Evolutionary conservation across 345 rosid species (phyloP).

Genomic region (Iberis pinnata): DNA sequence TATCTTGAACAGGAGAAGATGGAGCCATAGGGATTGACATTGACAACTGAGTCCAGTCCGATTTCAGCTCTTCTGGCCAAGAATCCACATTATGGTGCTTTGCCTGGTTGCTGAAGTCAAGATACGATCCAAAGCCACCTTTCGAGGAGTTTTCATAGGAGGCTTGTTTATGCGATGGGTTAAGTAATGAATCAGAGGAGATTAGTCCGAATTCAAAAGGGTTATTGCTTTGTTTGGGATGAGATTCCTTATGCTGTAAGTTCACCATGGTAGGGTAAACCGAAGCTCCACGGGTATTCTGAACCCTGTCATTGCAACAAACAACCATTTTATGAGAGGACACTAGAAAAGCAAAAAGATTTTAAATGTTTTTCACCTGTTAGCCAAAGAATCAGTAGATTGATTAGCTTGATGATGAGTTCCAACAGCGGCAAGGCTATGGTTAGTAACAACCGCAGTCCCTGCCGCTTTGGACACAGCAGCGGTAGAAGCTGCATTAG

Average conservation of each 20-base stretch:
- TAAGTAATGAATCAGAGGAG: constrained; percentile 42
- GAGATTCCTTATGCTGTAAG: constrained; percentile 33
- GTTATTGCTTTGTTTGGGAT: constrained; percentile 34
- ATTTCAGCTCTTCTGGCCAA: constrained; percentile 50
- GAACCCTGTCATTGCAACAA: background rate
- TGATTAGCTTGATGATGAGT: constrained; percentile 31
- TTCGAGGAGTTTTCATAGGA: constrained; percentile 33
- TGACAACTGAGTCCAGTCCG: constrained; percentile 49
- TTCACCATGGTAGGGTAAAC: constrained; percentile 32
- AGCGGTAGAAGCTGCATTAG: constrained; percentile 33
- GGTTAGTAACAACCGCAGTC: constrained; percentile 31
- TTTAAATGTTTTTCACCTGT: constrained; percentile 32
- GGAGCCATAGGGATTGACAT: constrained; percentile 57
- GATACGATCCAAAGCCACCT: constrained; percentile 44
- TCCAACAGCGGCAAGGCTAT: constrained; percentile 25
- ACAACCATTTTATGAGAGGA: no score
- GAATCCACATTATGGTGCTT: constrained; percentile 33
- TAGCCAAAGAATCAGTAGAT: constrained; percentile 29
- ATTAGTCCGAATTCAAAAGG: constrained; percentile 44
- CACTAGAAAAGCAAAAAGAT: background rate
- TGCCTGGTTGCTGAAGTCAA: constrained; percentile 37
- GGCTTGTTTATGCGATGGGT: constrained; percentile 34
- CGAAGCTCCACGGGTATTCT: constrained; percentile 14
- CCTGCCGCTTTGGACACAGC: constrained; percentile 32
- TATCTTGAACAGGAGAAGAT: constrained; percentile 37